Conservation (phyloP, 306 rosid genomes). For the Pyrus betulifolia region DNA sequence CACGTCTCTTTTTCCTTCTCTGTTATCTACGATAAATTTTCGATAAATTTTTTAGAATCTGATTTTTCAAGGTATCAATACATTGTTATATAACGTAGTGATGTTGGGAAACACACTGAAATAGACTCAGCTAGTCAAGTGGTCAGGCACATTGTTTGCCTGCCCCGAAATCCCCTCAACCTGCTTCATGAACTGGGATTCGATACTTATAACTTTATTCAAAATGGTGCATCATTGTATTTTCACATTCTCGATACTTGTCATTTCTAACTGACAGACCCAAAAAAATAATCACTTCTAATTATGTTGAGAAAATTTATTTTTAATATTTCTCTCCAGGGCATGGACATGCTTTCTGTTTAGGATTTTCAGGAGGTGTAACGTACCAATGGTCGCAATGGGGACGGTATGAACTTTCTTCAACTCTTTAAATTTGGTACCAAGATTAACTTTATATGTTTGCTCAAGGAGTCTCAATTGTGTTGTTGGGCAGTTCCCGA, state of each 20-base stretch:
- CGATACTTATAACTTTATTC: not conserved
- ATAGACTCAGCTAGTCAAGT: not conserved
- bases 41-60: not conserved
- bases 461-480: not conserved
- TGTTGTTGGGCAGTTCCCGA: constrained; percentile 54
- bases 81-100: not conserved
- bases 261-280: too few relatives aligned
- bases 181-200: too few relatives aligned
- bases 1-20: not conserved
- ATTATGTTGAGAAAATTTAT: not conserved
- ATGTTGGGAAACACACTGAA: not conserved
- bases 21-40: not conserved
- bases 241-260: not conserved
- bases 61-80: not conserved
- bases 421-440: not conserved
- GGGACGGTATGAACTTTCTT: constrained; percentile 59
- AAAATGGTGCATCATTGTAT: not conserved
- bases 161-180: not conserved
- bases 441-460: not conserved
- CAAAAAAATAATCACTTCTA: not conserved
- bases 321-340: constrained; percentile 39
- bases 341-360: constrained; percentile 85
- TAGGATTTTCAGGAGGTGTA: constrained; percentile 60
- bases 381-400: constrained; percentile 72
- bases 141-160: not conserved